Evolutionary conservation across 1,284 basidiomycete genomes (phyloP), one percentile per base, ranked within the genome.

Genomic region (Neonothopanus nambi): DNA sequence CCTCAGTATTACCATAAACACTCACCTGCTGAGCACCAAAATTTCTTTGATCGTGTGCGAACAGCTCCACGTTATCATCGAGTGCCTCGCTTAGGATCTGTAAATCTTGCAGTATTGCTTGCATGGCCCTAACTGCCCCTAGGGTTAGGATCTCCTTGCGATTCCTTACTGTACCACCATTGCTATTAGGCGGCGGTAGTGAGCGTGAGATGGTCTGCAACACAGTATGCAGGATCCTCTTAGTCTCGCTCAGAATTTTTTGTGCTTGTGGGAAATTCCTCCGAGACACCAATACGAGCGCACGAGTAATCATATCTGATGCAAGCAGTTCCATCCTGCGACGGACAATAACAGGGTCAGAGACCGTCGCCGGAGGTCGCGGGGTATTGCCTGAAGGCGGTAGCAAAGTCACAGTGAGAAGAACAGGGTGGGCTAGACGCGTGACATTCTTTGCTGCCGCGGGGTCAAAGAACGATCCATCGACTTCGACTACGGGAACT

Each of bases 231-330:
- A 95, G 72, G 60, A 97, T 95, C 42, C 90, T 79, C 67, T 88
- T 89, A 48, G 94, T 97, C 76, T 96, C 94, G 46, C 81, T 81
- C 67, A 97, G 80, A 52, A 97, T 88, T 62, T 89, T 88, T 63
- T 89, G 85, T 1, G 95, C 95, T 59, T 94, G 91, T 0, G 82
- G 76, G 69, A 85, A 91, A 68, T 95, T 95, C 65, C 91, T 85
- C 61, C 93, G 78, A 17, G 90, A 90, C 43, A 96, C 93, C 26
- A 96, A 80, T 20, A 97, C 87, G 23, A 98, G 79, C 7, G 91
- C 89, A 18, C 95, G 87, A 1, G 93, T 95, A 65, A 97, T 91
- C 92, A 97, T 97, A 70, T 98, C 95, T 24, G 87, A 89, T 12
- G 91, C 87, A 24, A 97, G 80, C 5, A 97, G 81, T 72, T 98